These are phyloP conservation scores for Aleurites moluccanus DNA, from an alignment of 441 rosid species.

Conservation along the genomic window DNA sequence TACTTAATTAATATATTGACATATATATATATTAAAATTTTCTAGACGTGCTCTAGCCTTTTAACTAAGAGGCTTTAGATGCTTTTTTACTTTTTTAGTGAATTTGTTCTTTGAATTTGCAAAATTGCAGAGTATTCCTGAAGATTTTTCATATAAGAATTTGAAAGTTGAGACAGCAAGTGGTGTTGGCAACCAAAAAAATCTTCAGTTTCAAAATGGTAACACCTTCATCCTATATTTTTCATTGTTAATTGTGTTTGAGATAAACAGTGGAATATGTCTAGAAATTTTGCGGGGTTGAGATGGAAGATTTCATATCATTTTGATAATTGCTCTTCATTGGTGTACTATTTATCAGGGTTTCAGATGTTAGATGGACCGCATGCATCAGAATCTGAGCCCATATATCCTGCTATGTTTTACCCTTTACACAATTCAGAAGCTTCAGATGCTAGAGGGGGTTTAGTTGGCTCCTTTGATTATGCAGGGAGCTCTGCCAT, in stretches of 20 bases:
- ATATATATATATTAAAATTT: neutral
- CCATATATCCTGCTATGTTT: slow-evolving; percentile 7
- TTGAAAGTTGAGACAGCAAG: slow-evolving; percentile 35
- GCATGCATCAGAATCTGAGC: slow-evolving; percentile 24
- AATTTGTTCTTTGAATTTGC: slow-evolving; percentile 9
- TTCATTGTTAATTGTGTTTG: too few species aligned
- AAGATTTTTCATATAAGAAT: slow-evolving; percentile 28
- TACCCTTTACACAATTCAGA: slow-evolving; percentile 28
- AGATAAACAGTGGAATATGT: too few species aligned
- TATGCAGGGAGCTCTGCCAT: slow-evolving; percentile 12
- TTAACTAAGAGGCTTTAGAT: too few species aligned
- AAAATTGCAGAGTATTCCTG: slow-evolving; percentile 52
- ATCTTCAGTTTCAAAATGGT: slow-evolving; percentile 50
- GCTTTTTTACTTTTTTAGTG: neutral
- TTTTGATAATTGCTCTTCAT: slow-evolving; percentile 24
- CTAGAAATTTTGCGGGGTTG: neutral
- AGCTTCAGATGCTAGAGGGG: slow-evolving; percentile 34
- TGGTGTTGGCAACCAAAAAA: slow-evolving; percentile 30
- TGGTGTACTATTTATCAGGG: slow-evolving; percentile 34
- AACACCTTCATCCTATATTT: slow-evolving; percentile 11
- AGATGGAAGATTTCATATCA: neutral
- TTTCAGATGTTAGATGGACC: slow-evolving; percentile 34
- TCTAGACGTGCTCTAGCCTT: neutral
- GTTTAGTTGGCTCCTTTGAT: too few species aligned
- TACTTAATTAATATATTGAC: neutral